Base-by-base conservation (phyloP, 2,329 filamentous ascomycete genomes). In the Fusarium sp. region DNA sequence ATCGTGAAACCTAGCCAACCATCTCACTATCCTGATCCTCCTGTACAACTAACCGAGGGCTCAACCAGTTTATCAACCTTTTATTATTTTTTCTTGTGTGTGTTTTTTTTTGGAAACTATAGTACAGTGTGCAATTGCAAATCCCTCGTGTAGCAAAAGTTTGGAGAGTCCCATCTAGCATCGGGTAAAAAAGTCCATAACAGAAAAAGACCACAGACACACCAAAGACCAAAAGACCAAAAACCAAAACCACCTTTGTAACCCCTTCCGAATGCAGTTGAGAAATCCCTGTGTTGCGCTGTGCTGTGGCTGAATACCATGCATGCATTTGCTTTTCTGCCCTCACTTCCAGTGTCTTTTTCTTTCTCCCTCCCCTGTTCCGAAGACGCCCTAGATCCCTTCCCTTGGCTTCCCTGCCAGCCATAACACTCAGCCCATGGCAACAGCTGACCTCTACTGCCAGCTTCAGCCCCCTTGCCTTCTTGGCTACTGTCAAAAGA, bases 241-340 rank as follows among this genome's bases (percentile, higher is more conserved):
- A 66, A 75, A 69, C 69, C 56, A 64, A 64, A 76, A 68, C 64
- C 74, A 70, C 38, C 69, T 73, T 69, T 76, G 40, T 60, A 79
- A 78, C 77, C 77, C 77, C 76, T 75, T 72, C 66, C 59, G 73
- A 77, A 79, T 79, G 77, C 77, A 78, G 67, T 70, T 58, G 59
- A 77, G 74, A 76, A 76, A 71, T 60, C 62, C 62, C 56, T 69
- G 56, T 77, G 59, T 62, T 47, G 56, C 76, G 59, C 62, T 42
- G 40, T 42, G 20, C 20, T 67, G 40, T 74, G 67, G 71, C 64
- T 76, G 59, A 74, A 71, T 73, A 67, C 67, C 65, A 75, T 78
- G 72, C 67, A 75, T 75, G 72, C 67, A 75, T 75, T 72, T 78
- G 75, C 77, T 79, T 76, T 72, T 76, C 70, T 72, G 47, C 47